A percentile compares a stretch with the other conserved stretches of the same genome.
Evolutionary conservation across 192 early-diverging fungal genomes (phyloP).

Genomic region (Coemansia sp.): DNA sequence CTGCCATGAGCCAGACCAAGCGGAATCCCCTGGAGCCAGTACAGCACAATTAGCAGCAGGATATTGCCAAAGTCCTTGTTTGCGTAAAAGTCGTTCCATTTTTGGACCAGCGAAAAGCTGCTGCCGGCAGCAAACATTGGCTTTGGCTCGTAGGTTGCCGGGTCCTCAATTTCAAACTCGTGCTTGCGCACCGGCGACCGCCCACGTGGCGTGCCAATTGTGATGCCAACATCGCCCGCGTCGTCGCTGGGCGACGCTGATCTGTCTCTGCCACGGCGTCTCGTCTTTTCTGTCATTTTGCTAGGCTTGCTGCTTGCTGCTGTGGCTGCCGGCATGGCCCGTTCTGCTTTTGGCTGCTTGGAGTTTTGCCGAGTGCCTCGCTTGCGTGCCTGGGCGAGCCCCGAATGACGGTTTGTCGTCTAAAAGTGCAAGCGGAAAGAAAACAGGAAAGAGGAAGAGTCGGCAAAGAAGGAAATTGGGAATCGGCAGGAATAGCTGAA

Average conservation of each 20-base stretch:
- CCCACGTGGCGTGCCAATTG: constrained; percentile 22
- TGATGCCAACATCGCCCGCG: constrained; percentile 32
- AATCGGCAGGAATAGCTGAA: too few species aligned
- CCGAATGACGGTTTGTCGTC: background rate
- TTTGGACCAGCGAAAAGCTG: background rate
- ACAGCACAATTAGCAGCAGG: constrained; percentile 48
- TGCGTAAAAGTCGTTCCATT: constrained; percentile 32
- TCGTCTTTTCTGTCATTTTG: constrained; percentile 29
- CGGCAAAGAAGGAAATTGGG: too few species aligned
- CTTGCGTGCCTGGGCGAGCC: too few species aligned
- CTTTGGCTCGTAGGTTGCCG: constrained; percentile 13
- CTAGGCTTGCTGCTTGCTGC: background rate
- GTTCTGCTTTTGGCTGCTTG: too few species aligned
- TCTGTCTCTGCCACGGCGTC: constrained; percentile 25
- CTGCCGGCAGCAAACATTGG: background rate
- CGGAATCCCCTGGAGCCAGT: constrained; percentile 93
- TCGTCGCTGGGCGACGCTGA: constrained; percentile 6
- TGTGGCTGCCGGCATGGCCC: too few species aligned
- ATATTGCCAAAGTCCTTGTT: constrained; percentile 56
- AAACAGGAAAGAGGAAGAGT: background rate
- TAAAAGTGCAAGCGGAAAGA: constrained; percentile 1
- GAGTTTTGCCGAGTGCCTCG: too few species aligned
- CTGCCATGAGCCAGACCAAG: constrained; percentile 86
- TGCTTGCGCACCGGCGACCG: constrained; percentile 25
- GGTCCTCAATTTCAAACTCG: constrained; percentile 47